Base-by-base conservation (phyloP, 2,329 filamentous ascomycete species). In the Pseudocercospora eumusae region DNA sequence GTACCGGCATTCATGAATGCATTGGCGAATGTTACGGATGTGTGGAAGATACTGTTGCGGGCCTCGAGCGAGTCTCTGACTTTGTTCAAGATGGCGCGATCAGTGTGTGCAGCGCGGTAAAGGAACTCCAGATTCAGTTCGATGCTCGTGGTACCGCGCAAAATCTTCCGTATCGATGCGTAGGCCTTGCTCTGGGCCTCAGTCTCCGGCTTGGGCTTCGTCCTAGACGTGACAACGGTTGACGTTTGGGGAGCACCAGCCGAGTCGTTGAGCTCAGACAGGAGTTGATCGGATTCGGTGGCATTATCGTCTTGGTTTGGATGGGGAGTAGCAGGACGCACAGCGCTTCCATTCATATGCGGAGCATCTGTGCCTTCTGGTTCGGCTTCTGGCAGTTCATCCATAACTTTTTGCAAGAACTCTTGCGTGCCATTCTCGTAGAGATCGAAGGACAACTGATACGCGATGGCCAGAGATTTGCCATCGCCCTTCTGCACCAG, bases 1-100 rank as follows among this genome's bases (percentile, higher is more conserved):
- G 95, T 99, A 62, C 95, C 96, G 58, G 96, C 93, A 75, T 99
- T 96, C 95, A 99, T 99, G 76, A 99, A 98, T 10, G 93, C 95
- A 72, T 98, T 98, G 73, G 93, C 95, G 73, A 99, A 95, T 0
- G 95, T 98, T 60, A 99, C 92, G 3, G 93, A 92, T 1, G 92
- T 96, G 77, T 99, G 95, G 84, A 98, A 98, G 69, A 99, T 99
- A 31, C 93, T 98, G 79, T 96, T 98, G 57, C 96, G 87, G 36
- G 93, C 92, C 75, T 99, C 95, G 15, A 99, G 81, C 70, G 93
- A 97, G 75, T 99, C 95, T 56, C 93, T 90, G 49, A 99, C 88
- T 80, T 96, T 97, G 83, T 97, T 97, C 61, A 99, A 82, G 64
- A 99, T 95, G 70, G 88, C 90, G 66, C 92, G 84, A 73, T 99